Evolutionary conservation across 495 filamentous ascomycete species (phyloP), one percentile per base, ranked within the genome.

Genomic region (Rhypophila decipiens): DNA sequence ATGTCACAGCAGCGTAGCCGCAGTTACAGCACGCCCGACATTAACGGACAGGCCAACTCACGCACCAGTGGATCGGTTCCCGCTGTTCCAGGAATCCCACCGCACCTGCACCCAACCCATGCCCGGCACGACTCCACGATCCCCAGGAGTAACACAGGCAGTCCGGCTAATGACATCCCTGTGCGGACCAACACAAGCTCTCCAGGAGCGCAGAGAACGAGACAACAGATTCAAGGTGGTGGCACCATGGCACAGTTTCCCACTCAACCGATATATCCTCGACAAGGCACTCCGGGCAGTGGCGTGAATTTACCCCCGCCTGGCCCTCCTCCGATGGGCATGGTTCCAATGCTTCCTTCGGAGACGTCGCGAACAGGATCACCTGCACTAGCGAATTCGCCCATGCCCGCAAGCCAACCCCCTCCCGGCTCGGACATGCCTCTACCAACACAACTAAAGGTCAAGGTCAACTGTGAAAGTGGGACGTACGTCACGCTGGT

Each of bases 401-500:
- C 66, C 9, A 55, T 66, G 17, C 40, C 31, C 1, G 45, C 48
- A 0, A 39, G 51, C 4, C 53, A 67, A 29, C 69, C 75, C 22
- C 50, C 53, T 7, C 55, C 54, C 2, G 79, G 73, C 11, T 54
- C 64, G 24, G 80, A 78, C 24, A 68, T 83, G 39, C 68, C 79
- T 5, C 73, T 83, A 55, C 80, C 88, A 5, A 86, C 83, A 13
- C 94, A 97, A 55, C 76, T 98, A 43, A 96, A 95, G 61, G 89
- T 96, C 43, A 95, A 90, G 66, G 89, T 98, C 27, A 87, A 88
- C 57, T 93, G 86, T 57, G 85, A 87, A 13, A 81, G 80, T 42
- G 79, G 80, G 15, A 82, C 78, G 48, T 90, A 94, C 55, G 83
- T 96, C 46, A 96, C 90, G 0, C 75, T 98, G 10, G 90, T 98